Evolutionary conservation across 1,139 yeast species (phyloP), one percentile per base, ranked within the genome.

Genomic region (Saccharomyces pastorianus): DNA sequence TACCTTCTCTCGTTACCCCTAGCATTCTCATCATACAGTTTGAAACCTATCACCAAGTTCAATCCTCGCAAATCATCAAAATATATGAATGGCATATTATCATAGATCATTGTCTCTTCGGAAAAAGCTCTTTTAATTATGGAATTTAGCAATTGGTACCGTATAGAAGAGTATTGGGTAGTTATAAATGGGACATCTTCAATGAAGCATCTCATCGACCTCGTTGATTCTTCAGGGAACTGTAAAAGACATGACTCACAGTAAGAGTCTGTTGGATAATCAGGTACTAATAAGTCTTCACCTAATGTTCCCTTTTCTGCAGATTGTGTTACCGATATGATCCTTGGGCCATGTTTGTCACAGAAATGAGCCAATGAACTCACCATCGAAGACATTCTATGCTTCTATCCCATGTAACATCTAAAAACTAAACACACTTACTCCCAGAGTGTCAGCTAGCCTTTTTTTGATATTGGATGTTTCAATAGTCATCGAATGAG

Each of bases 341-440:
- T 78, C 17, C 85, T 77, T 0, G 96, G 96, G 0, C 96, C 96
- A 66, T 88, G 96, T 32, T 84, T 76, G 70, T 88, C 96, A 69
- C 96, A 88, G 67, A 88, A 88, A 64, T 88, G 96, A 0, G 90
- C 86, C 56, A 88, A 68, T 48, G 89, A 79, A 20, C 86, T 73
- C 23, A 66, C 54, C 50, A 61, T 58, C 23, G 63, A 52, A 2
- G 58, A 51, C 64, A 62, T 62, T 26, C 46, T 51, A 38, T 17
- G n/a, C 44, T 3, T 38, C 44, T 38, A 38, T 38, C 11, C n/a
- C 13, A 38, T 38, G 13, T 9, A 20, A 4, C 44, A 38, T 38
- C 11, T 38, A 38, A 38, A 17, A 6, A 6, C 44, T 20, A 38
- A 38, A 13, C n/a, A 4, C 11, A 38, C 11, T 2, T 20, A 20